Percentiles rank a stretch among this genome's conserved stretches.
These are phyloP conservation scores for Heimioporus retisporus DNA, from an alignment of 1,284 basidiomycete genomes.

Conservation along the genomic window DNA sequence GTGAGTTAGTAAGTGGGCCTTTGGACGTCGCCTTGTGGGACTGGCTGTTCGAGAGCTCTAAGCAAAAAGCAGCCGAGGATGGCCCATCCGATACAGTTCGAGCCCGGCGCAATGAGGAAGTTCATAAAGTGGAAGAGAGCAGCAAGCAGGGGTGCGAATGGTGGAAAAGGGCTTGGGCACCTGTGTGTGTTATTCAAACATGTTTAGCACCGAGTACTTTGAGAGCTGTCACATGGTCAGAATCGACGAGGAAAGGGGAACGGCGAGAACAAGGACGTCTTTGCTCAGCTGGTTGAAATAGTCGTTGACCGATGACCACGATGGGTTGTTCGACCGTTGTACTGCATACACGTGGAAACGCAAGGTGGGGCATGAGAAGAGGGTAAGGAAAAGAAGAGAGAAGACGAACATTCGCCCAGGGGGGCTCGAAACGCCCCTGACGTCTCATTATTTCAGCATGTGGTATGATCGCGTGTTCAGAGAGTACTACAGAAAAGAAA, in stretches of 20 bases:
- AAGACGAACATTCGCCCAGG: no score
- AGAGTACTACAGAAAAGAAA: no score
- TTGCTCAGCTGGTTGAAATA: constrained; percentile 92
- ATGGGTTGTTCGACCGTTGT: constrained; percentile 81
- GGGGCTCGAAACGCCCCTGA: no score
- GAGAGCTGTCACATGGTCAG: constrained; percentile 68
- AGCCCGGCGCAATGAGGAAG: constrained; percentile 83
- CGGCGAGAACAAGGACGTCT: constrained; percentile 70
- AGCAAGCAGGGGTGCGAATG: constrained; percentile 74
- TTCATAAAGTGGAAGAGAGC: constrained; percentile 84
- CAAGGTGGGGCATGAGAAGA: not conserved
- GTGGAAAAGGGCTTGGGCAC: constrained; percentile 95
- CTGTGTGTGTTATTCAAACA: constrained; percentile 91
- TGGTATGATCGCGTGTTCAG: no score
- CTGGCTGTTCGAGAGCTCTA: constrained; percentile 84
- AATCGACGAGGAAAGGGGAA: not conserved
- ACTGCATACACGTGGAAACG: no score
- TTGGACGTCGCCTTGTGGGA: constrained; percentile 82
- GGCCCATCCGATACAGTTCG: constrained; percentile 87
- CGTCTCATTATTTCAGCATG: no score
- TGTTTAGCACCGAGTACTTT: constrained; percentile 90
- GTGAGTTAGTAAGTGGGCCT: constrained; percentile 94
- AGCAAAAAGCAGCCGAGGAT: constrained; percentile 90
- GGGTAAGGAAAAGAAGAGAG: no score
- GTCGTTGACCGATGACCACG: constrained; percentile 77